Base-by-base conservation (phyloP, 1,284 basidiomycete species). In the Cutaneotrichosporon cavernicola region DNA sequence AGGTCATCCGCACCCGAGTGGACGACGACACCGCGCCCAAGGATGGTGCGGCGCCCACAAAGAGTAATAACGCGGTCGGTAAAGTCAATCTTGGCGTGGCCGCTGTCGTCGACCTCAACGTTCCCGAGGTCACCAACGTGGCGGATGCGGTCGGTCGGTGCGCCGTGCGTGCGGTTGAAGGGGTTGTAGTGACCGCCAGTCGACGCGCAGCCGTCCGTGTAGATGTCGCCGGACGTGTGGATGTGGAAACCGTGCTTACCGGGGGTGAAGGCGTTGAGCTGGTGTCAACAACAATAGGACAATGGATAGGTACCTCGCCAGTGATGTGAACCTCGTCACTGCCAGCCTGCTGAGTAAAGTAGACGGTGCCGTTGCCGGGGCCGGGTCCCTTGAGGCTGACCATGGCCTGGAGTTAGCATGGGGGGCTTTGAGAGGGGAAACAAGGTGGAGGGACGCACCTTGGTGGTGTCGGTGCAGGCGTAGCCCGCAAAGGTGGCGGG, bases 81-180 rank as follows among this genome's bases (percentile, higher is more conserved):
- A 8, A 65, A 38, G 61, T 62, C 31, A 32, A 65, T 11, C 9
- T 13, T 38, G 21, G 64, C 64, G 18, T 40, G n/a, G 31, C 64
- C 64, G 43, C 57, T 22, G 8, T 5, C 32, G 55, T 40, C 61
- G 11, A 55, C 43, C 61, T 62, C 26, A 26, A 68, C 56, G 66
- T 67, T 67, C 56, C 66, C 66, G 32, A 68, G 64, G 63, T 68
- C 66, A 5, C 66, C 66, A 47, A 63, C 59, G 53, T 68, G 66
- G 49, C 66, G 63, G 26, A n/a, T 11, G 34, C 55, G 21, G 56
- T 57, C 64, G 22, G 32, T 21, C 13, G 63, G 66, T 11, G 61
- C 66, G 38, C 61, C 66, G 59, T 68, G 66, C 8, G 31, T 22
- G 30, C 30, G 53, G 40, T 68, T 65, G 63, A 38, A 65, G 4